Conservation (phyloP, 23 red algal species). For the Gracilaria vermiculophylla region DNA sequence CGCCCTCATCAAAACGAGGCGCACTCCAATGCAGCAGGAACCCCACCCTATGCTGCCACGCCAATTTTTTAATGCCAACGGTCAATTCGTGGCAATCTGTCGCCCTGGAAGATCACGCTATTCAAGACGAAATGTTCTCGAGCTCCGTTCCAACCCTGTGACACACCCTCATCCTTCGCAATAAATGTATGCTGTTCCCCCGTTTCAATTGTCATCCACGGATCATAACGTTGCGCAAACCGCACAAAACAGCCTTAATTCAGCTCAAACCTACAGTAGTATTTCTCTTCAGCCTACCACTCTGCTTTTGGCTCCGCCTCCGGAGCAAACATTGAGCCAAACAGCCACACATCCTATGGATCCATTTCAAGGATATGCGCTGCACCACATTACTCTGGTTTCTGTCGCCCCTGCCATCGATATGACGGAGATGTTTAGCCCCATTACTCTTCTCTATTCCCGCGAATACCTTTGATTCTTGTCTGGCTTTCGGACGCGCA, state of each 20-base stretch:
- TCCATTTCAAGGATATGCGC: slow-evolving; percentile 8
- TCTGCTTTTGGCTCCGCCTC: slow-evolving; percentile 15
- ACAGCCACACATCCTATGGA: slow-evolving; percentile 10
- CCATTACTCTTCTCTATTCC: slow-evolving; percentile 22
- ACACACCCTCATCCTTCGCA: neutral
- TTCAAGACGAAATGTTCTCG: neutral
- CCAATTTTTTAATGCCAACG: neutral
- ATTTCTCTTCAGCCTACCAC: neutral
- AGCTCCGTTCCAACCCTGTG: neutral
- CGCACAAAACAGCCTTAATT: neutral
- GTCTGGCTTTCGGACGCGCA: slow-evolving; percentile 23
- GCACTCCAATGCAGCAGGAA: neutral
- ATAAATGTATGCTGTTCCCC: neutral
- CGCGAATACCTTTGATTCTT: slow-evolving; percentile 37
- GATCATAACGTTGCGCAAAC: neutral
- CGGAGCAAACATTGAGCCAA: slow-evolving; percentile 9
- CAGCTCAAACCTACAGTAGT: neutral
- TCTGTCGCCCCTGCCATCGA: neutral
- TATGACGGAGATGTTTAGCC: slow-evolving; percentile 32
- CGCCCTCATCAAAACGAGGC: neutral
- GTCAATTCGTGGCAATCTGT: neutral
- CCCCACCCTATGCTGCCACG: neutral
- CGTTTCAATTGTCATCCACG: slow-evolving; percentile 1
- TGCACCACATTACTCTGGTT: slow-evolving; percentile 20
- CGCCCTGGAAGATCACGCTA: neutral